These are phyloP conservation scores for Neurospora sp. DNA, from an alignment of 495 filamentous ascomycete species.

Conservation along the genomic window DNA sequence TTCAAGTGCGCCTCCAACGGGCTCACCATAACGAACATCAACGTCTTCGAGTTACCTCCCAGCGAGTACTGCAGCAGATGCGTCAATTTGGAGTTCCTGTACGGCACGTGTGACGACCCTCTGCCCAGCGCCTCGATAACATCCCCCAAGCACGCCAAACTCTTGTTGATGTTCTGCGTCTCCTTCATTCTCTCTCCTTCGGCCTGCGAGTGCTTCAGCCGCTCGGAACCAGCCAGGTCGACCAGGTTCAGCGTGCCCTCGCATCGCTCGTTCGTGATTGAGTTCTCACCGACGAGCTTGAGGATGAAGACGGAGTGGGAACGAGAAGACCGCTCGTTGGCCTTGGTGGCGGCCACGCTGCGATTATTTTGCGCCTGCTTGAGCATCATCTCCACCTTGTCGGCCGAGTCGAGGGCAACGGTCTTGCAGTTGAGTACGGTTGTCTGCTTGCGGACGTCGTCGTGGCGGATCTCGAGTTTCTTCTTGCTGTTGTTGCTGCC, in stretches of 20 bases:
- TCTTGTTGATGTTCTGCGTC: slow-evolving; percentile 96
- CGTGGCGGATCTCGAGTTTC: slow-evolving; percentile 88
- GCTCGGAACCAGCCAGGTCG: slow-evolving; percentile 87
- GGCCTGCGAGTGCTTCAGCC: slow-evolving; percentile 72
- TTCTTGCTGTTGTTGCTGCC: slow-evolving; percentile 80
- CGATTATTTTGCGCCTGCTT: slow-evolving; percentile 70
- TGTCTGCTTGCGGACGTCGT: slow-evolving; percentile 69
- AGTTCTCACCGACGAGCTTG: slow-evolving; percentile 71
- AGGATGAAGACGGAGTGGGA: slow-evolving; percentile 97
- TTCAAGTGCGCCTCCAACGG: slow-evolving; percentile 82
- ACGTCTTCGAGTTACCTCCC: slow-evolving; percentile 89
- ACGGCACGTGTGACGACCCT: slow-evolving; percentile 82
- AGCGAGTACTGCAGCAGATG: slow-evolving; percentile 93
- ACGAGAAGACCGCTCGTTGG: slow-evolving; percentile 87
- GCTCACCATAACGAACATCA: slow-evolving; percentile 99
- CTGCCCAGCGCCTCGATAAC: slow-evolving; percentile 85
- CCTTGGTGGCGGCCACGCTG: slow-evolving; percentile 88
- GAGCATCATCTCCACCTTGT: slow-evolving; percentile 70
- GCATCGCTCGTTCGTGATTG: slow-evolving; percentile 68
- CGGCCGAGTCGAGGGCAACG: slow-evolving; percentile 64
- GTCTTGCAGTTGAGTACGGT: slow-evolving; percentile 74
- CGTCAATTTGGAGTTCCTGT: slow-evolving; percentile 92
- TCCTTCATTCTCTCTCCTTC: slow-evolving; percentile 83
- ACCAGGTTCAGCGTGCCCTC: slow-evolving; percentile 95
- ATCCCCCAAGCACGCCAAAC: slow-evolving; percentile 83